A percentile compares a stretch with the other conserved stretches of the same genome.
Conservation (phyloP, 2,329 filamentous ascomycete genomes). For the Pseudocercospora pini-densiflorae region DNA sequence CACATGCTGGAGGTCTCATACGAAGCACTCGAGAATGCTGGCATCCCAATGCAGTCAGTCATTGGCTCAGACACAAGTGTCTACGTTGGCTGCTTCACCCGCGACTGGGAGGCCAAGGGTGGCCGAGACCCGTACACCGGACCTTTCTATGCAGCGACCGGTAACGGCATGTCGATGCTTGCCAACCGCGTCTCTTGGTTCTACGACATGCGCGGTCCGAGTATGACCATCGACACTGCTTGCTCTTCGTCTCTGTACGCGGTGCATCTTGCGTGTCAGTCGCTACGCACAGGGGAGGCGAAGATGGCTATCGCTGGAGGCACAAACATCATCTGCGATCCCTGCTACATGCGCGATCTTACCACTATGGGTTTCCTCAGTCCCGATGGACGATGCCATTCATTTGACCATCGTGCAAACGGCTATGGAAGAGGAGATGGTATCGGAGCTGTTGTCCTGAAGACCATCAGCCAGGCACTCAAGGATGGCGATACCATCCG, state of each 20-base stretch:
- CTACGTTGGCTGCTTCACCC: slow-evolving; percentile 26
- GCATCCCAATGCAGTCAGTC: slow-evolving; percentile 12
- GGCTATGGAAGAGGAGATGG: slow-evolving; percentile 61
- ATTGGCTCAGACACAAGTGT: slow-evolving; percentile 19
- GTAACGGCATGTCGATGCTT: slow-evolving; percentile 11
- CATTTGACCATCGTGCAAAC: slow-evolving; percentile 46
- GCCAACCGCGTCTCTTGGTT: slow-evolving; percentile 23
- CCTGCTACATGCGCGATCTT: background rate
- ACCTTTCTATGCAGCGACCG: slow-evolving; percentile 27
- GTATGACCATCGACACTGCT: slow-evolving; percentile 26
- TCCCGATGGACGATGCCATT: slow-evolving; percentile 33
- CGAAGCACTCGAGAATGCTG: slow-evolving; percentile 24
- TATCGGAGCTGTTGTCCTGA: slow-evolving; percentile 31
- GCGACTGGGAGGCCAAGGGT: slow-evolving; percentile 21
- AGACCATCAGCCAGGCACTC: slow-evolving; percentile 12
- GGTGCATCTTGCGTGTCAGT: slow-evolving; percentile 17
- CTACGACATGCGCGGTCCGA: slow-evolving; percentile 23
- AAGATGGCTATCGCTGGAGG: slow-evolving; percentile 15
- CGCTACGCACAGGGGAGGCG: slow-evolving; percentile 10
- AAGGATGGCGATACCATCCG: slow-evolving; percentile 30
- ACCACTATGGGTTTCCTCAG: slow-evolving; percentile 33
- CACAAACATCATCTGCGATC: slow-evolving; percentile 10
- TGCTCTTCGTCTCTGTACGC: slow-evolving; percentile 19
- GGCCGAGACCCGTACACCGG: slow-evolving; percentile 21
- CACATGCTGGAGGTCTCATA: slow-evolving; percentile 14